phyloP scores from a whole-genome alignment of 805 yeast species.

The Candida piceae region DNA sequence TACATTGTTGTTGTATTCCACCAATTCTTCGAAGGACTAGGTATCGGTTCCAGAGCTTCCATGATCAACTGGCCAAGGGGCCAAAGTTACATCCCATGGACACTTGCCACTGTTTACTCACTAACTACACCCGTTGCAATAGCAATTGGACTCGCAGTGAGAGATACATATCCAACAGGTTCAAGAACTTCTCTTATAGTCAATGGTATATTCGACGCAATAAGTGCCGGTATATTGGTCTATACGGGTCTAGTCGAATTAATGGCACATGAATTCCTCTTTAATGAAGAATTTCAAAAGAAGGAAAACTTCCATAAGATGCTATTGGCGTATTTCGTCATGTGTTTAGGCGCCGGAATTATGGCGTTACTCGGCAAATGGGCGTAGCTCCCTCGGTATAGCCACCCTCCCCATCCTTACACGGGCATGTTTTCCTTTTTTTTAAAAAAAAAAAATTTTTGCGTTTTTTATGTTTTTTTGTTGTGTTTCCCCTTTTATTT shows the following conservation, averaged over 20 bases:
- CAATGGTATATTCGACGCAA: constrained; percentile 65
- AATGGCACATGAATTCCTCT: constrained; percentile 67
- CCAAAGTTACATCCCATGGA: constrained; percentile 44
- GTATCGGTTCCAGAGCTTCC: constrained; percentile 71
- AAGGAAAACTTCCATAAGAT: constrained; percentile 40
- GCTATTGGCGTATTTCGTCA: constrained; percentile 42
- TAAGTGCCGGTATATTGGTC: constrained; percentile 69
- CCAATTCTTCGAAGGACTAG: constrained; percentile 80
- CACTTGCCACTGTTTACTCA: constrained; percentile 39
- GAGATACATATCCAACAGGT: constrained; percentile 51
- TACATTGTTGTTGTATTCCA: constrained; percentile 63
- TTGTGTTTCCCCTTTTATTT: too few relatives aligned
- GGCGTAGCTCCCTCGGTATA: constrained; percentile 36
- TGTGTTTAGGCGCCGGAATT: constrained; percentile 56
- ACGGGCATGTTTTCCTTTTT: too few relatives aligned
- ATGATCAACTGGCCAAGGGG: constrained; percentile 38
- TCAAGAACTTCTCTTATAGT: constrained; percentile 52
- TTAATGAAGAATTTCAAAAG: constrained; percentile 55
- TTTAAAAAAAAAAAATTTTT: too few relatives aligned
- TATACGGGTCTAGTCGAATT: constrained; percentile 73
- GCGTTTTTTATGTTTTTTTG: too few relatives aligned
- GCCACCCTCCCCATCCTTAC: too few relatives aligned
- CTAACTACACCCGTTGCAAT: constrained; percentile 66
- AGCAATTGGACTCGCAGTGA: constrained; percentile 71
- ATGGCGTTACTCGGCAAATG: constrained; percentile 74